Base-by-base conservation (phyloP, 2,329 filamentous ascomycete genomes). In the Teratosphaeriaceae sp. region DNA sequence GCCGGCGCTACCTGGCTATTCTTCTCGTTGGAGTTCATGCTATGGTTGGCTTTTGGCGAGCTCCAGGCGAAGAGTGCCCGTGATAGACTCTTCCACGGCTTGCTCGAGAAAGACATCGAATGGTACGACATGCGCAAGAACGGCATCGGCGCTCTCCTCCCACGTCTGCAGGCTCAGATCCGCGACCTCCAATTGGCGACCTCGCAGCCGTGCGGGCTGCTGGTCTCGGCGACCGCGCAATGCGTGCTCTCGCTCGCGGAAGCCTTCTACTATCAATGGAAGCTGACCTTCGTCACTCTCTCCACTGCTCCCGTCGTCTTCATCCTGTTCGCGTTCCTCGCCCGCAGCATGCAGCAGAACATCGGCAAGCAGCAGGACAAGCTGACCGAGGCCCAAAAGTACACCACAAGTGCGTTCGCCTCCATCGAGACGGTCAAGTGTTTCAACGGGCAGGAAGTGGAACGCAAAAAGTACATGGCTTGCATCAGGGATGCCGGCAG, bases 361-460 rank as follows among this genome's bases (percentile, higher is more conserved):
- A 81, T 90, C n/a, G 72, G 77, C 48, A 68, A 68, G 2, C 88
- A 96, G 55, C 81, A 84, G 44, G 64, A 65, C 1, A 75, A 82
- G 43, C 74, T 95, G 1, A 77, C 78, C 2, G 67, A 74, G 37
- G 86, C 87, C 0, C 82, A 88, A 0, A 90, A 87, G 56, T 71
- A 80, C 43, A 76, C 81, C 1, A 80, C 78, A 8, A 83, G 79
- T 9, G 80, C 86, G 0, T 74, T 94, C 8, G 71, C 72, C 1
- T 80, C 79, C 2, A 90, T 96, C 29, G 87, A 94, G 47, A 78
- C 85, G 0, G 87, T 97, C 57, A 96, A 96, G 61, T 82, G 80
- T 40, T 89, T 85, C 65, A 89, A 90, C 53, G 86, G 83, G 0
- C 77, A 88, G 55, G 73, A 75, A 11, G 69, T 80, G 9, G 89